phyloP scores from a whole-genome alignment of 345 rosid species.

The Rubroshorea leprosula region DNA sequence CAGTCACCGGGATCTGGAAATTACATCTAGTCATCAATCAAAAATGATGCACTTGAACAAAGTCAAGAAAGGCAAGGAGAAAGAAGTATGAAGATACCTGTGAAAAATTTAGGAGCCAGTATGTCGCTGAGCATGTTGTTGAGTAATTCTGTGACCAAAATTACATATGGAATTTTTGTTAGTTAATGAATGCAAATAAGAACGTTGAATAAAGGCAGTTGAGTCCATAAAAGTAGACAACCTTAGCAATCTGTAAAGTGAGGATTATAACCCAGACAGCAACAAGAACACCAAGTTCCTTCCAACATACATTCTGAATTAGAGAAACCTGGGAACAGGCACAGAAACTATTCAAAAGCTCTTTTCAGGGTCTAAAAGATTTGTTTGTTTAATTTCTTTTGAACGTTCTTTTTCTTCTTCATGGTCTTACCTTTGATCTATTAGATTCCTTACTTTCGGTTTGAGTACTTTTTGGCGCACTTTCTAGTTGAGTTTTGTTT shows the following conservation, averaged over 20 bases:
- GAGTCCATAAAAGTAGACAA: background rate
- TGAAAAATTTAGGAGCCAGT: constrained; percentile 30
- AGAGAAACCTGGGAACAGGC: constrained; percentile 30
- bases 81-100: constrained; percentile 19
- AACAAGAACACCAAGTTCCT: constrained; percentile 37
- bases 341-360: too few relatives aligned
- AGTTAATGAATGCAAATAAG: background rate
- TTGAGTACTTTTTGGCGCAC: constrained; percentile 1
- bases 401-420: background rate
- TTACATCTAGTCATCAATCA: background rate
- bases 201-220: too few relatives aligned
- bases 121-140: constrained; percentile 31
- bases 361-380: background rate
- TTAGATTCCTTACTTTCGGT: constrained; percentile 8
- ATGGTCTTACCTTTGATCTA: constrained; percentile 20
- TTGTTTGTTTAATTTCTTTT: background rate
- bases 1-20: constrained; percentile 32
- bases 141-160: constrained; percentile 31
- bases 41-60: background rate
- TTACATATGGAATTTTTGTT: background rate
- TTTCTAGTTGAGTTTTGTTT: constrained; percentile 22
- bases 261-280: constrained; percentile 38
- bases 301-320: constrained; percentile 39
- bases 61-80: background rate
- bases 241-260: constrained; percentile 38